These are phyloP conservation scores for Eucalyptus leucophloia DNA, from an alignment of 345 rosid species.

Conservation along the genomic window DNA sequence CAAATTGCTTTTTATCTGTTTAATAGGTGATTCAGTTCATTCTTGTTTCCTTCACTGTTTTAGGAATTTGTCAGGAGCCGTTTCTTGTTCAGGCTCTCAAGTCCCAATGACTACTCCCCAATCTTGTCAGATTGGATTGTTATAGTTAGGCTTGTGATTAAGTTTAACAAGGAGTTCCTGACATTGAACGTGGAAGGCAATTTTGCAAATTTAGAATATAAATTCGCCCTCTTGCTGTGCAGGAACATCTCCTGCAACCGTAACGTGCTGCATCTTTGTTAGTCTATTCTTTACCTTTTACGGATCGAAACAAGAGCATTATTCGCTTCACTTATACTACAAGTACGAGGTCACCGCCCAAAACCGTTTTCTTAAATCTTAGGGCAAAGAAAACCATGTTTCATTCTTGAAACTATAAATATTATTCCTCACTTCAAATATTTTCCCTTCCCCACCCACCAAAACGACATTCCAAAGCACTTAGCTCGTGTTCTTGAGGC, in stretches of 20 bases:
- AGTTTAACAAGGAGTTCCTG: background rate
- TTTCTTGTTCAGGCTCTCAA: fast-evolving
- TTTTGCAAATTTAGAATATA: background rate
- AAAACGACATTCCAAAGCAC: background rate
- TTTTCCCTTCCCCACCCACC: background rate
- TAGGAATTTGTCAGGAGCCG: background rate
- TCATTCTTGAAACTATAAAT: background rate
- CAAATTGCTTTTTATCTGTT: fast-evolving
- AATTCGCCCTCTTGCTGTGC: background rate
- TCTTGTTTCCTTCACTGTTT: fast-evolving
- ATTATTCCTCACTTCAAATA: background rate
- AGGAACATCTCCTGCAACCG: background rate
- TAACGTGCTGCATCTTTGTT: background rate
- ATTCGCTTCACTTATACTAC: background rate
- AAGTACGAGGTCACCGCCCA: background rate
- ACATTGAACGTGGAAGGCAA: background rate
- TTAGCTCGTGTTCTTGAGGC: background rate
- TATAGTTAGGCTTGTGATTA: fast-evolving
- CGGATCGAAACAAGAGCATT: background rate
- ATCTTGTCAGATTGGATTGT: too few species aligned
- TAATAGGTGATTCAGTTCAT: too few species aligned
- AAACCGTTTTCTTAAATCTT: background rate
- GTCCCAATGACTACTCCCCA: fast-evolving
- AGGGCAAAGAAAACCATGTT: background rate
- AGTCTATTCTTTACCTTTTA: background rate